Percentiles rank a stretch among this genome's conserved stretches.
phyloP scores from a whole-genome alignment of 345 rosid genomes.

The Reutealis trisperma region DNA sequence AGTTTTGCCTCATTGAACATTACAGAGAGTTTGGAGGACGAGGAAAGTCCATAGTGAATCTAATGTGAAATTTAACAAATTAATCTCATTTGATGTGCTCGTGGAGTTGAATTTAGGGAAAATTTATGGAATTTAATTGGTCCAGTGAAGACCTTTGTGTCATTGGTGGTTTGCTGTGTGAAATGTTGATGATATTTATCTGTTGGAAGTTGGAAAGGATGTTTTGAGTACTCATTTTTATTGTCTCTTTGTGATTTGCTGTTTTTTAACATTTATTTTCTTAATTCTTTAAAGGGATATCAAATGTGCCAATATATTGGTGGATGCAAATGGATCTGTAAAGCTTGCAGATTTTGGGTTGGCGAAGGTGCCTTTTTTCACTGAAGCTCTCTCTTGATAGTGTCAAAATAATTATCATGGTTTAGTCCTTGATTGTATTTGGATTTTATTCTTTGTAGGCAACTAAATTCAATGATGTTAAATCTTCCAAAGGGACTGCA shows the following conservation, averaged over 20 bases:
- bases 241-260: neutral
- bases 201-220: neutral
- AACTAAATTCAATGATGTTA: conserved; percentile 24
- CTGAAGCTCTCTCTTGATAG: neutral
- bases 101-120: neutral
- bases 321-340: conserved; percentile 36
- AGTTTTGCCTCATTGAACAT: neutral
- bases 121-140: neutral
- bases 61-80: neutral
- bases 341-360: conserved; percentile 50
- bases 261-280: neutral
- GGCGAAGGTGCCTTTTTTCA: conserved; percentile 28
- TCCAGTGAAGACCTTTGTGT: neutral
- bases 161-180: neutral
- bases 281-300: conserved; percentile 31
- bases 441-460: conserved; percentile 16
- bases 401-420: neutral
- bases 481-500: conserved; percentile 20
- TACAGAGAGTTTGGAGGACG: neutral
- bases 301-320: conserved; percentile 48
- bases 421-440: neutral
- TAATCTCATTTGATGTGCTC: neutral
- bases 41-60: neutral
- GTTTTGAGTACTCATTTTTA: neutral
- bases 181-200: neutral